A percentile compares a stretch with the other conserved stretches of the same genome.
phyloP scores from a whole-genome alignment of 441 rosid genomes.

The Erodium texanum region DNA sequence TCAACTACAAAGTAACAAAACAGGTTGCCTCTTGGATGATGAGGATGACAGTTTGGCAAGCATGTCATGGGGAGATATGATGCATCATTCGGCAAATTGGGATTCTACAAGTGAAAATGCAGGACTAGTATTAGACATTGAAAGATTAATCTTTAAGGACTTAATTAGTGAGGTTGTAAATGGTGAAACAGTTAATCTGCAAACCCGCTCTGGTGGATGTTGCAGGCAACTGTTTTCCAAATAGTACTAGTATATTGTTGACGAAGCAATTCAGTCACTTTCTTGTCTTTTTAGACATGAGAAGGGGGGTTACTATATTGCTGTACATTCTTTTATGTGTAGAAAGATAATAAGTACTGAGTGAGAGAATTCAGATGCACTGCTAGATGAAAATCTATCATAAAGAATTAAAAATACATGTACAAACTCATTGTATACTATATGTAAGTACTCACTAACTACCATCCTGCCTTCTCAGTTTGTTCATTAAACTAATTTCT shows the following conservation, averaged over 20 bases:
- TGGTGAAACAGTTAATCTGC: slow-evolving; percentile 12
- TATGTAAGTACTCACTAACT: not conserved
- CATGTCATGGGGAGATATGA: slow-evolving; percentile 46
- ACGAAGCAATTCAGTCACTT: not conserved
- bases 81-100: slow-evolving; percentile 46
- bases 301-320: not conserved
- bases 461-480: not conserved
- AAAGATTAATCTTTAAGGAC: slow-evolving; percentile 80
- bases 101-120: slow-evolving; percentile 44
- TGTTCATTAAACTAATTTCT: not conserved
- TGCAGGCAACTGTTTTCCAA: slow-evolving; percentile 50
- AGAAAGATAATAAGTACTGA: slow-evolving; percentile 22
- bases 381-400: slow-evolving; percentile 23
- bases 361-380: slow-evolving; percentile 19
- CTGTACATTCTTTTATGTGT: slow-evolving; percentile 8
- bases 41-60: slow-evolving; percentile 32
- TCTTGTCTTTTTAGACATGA: not conserved
- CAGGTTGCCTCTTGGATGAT: slow-evolving; percentile 29
- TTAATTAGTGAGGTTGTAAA: slow-evolving; percentile 58
- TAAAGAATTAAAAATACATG: slow-evolving; percentile 19
- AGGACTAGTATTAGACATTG: slow-evolving; percentile 56
- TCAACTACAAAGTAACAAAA: slow-evolving; percentile 39
- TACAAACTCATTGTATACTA: slow-evolving; percentile 11
- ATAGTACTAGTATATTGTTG: slow-evolving; percentile 21
- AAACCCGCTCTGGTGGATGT: slow-evolving; percentile 30